Evolutionary conservation across 2,329 filamentous ascomycete species (phyloP), one percentile per base, ranked within the genome.

Genomic region (Alternaria sp.): DNA sequence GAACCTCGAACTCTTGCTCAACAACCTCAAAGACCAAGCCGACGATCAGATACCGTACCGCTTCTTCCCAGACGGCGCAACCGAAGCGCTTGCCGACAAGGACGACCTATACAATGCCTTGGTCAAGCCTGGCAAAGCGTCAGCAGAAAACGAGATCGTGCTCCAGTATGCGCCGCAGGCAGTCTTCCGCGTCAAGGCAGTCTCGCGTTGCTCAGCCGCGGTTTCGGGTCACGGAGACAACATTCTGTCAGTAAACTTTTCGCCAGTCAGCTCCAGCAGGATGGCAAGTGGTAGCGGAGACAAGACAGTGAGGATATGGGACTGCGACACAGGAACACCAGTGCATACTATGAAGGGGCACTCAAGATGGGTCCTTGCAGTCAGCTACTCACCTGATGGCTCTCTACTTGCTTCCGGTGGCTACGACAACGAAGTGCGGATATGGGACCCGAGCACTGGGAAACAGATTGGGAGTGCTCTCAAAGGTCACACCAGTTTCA

Each of bases 151-250:
- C 65, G 85, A 86, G 32, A 83, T 91, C 25, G 84, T 86, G 44
- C 85, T 91, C 13, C 86, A 89, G 62, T 90, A 88, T 77, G 87
- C 88, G 40, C 95, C 96, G 0, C 95, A 99, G 80, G 93, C 95
- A 21, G 91, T 98, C 0, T 98, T 97, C 84, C 90, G 91, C 73
- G 96, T 98, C 23, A 93, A 96, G 73, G 91, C 93, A 11, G 93
- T 97, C 45, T 95, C 94, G 52, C 88, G 96, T 79, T 95, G 96
- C 82, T 91, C 94, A 7, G 92, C 94, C 64, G 90, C 90, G 57
- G 96, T 98, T 69, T 90, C 91, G 4, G 96, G 96, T 12, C 96
- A 99, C 80, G 94, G 93, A 43, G 92, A 97, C 79, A 90, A 94
- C 4, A 98, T 98, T 70, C 85, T 98, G 21, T 88, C 92, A 28